phyloP scores from a whole-genome alignment of 106 monocot species.

The Agapanthus africanus region DNA sequence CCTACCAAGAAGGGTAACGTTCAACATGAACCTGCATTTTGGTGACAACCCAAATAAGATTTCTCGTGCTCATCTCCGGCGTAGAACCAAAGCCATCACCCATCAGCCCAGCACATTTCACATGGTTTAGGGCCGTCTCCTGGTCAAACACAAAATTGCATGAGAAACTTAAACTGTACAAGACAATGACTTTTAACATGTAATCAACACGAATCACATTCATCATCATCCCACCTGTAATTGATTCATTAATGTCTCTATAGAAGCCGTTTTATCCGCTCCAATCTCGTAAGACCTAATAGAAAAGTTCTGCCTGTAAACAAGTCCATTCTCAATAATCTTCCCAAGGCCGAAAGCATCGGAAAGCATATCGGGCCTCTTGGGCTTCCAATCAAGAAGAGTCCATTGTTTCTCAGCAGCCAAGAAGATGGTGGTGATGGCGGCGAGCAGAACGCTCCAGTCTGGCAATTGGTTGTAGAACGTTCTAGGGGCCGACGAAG shows the following conservation, averaged over 20 bases:
- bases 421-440: slow-evolving; percentile 80
- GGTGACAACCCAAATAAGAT: slow-evolving; percentile 73
- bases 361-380: slow-evolving; percentile 69
- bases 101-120: slow-evolving; percentile 53
- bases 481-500: slow-evolving; percentile 46
- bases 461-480: slow-evolving; percentile 93
- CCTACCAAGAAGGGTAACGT: slow-evolving; percentile 28
- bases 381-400: slow-evolving; percentile 77
- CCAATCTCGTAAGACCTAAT: slow-evolving; percentile 66
- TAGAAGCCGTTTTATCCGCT: slow-evolving; percentile 76
- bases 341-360: slow-evolving; percentile 45
- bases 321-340: slow-evolving; percentile 36
- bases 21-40: slow-evolving; percentile 35
- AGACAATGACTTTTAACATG: too few relatives aligned
- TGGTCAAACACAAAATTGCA: slow-evolving; percentile 18
- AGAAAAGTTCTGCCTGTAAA: slow-evolving; percentile 55
- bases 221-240: slow-evolving; percentile 59
- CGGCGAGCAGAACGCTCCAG: slow-evolving; percentile 86
- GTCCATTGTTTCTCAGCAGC: slow-evolving; percentile 88
- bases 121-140: slow-evolving; percentile 97
- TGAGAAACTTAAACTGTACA: too few relatives aligned
- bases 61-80: slow-evolving; percentile 73
- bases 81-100: slow-evolving; percentile 91
- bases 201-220: too few relatives aligned
- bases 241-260: slow-evolving; percentile 96